A percentile compares a stretch with the other conserved stretches of the same genome.
Evolutionary conservation across 805 yeast genomes (phyloP).

Genomic region (Ogataea trehalophila): DNA sequence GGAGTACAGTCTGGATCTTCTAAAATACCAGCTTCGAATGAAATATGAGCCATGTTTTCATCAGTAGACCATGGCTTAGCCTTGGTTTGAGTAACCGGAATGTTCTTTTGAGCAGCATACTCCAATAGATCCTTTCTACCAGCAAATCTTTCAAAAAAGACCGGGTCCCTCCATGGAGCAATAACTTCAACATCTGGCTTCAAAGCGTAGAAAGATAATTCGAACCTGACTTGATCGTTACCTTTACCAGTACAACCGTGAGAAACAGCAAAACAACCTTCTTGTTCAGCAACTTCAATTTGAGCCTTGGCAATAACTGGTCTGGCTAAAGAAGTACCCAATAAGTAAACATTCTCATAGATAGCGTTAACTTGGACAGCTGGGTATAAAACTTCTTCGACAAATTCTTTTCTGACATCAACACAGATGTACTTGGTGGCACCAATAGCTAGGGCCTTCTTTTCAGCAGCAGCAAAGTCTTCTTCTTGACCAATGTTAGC

Average conservation of each 20-base stretch:
- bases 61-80: conserved; percentile 99
- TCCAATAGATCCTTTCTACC: conserved; percentile 96
- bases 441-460: conserved; percentile 93
- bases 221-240: conserved; percentile 98
- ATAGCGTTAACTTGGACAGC: conserved; percentile 97
- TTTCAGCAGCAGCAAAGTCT: conserved; percentile 96
- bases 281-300: conserved; percentile 92
- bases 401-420: conserved; percentile 94
- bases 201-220: conserved; percentile 92
- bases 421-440: conserved; percentile 92
- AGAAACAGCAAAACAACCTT: conserved; percentile 97
- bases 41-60: conserved; percentile 98
- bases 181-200: conserved; percentile 95
- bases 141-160: conserved; percentile 88
- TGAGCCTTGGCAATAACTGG: conserved; percentile 99
- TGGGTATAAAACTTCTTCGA: conserved; percentile 88
- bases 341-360: conserved; percentile 92
- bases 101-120: conserved; percentile 86
- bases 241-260: conserved; percentile 99
- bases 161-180: conserved; percentile 99
- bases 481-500: conserved; percentile 99
- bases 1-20: conserved; percentile 99
- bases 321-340: conserved; percentile 98
- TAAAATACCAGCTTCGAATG: conserved; percentile 98
- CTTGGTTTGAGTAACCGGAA: conserved; percentile 95